Base-by-base conservation (phyloP, 495 filamentous ascomycete genomes). In the Talaromyces adpressus region DNA sequence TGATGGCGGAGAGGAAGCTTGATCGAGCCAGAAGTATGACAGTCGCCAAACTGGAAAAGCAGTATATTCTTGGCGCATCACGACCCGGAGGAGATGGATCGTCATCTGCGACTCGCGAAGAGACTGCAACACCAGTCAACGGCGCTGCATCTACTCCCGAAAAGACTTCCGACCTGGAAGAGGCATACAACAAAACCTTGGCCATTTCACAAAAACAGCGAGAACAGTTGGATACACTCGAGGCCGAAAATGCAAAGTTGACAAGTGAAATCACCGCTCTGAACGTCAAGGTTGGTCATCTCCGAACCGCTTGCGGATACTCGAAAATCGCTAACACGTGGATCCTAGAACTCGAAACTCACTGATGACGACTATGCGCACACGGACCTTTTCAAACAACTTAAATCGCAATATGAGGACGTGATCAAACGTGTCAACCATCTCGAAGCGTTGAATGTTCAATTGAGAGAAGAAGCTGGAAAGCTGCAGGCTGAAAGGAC, bases 291-390 rank as follows among this genome's bases (percentile, higher is more conserved):
- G 77, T 86, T 65, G 30, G 68, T 54, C 52, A 60, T 29, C 4
- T 14, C 14, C 20, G 20, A 25, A 54, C 51, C 20, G 22, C 51
- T 49, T 20, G 22, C 22, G 51, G 3, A 54, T 34, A 23, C 8
- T 41, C 45, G 45, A 18, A 49, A 20, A 49, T 8, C 22, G 59
- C 67, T 68, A 56, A 67, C 61, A 4, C 64, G 23, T 16, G 22
- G 51, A 27, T 9, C 51, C n/a, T 68, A 85, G 82, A 76, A 82
- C 59, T 85, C 90, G 2, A 87, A 84, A 62, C 78, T 94, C 45
- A 88, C 89, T 1, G 93, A 98, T 68, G 94, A 98, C 60, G 94
- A 98, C 68, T 97, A 96, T 72, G 87, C 91, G 49, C 84, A 89
- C 59, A 96, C 91, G 39, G 91, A 97, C 67, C 81, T 96, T 9